phyloP scores from a whole-genome alignment of 176 grass and related monocot genomes.

The Ampelocalamus luodianensis region DNA sequence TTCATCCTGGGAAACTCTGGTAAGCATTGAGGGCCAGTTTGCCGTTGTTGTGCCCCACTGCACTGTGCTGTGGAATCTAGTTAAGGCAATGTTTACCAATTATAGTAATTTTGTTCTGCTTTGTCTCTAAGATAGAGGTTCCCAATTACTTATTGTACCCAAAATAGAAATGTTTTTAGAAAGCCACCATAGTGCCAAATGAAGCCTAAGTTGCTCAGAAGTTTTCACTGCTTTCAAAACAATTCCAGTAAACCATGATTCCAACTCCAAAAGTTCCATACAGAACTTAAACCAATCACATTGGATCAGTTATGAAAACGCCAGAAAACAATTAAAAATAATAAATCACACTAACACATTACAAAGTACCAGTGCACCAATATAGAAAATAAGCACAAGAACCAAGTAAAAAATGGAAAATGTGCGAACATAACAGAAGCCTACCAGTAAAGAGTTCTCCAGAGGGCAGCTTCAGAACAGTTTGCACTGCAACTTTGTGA shows the following conservation, averaged over 20 bases:
- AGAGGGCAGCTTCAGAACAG: constrained; percentile 74
- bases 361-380: background rate
- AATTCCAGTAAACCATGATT: constrained; percentile 13
- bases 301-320: background rate
- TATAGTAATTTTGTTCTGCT: background rate
- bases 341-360: constrained; percentile 1
- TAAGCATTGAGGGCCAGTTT: background rate
- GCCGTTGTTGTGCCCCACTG: background rate
- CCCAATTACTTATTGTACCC: background rate
- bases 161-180: background rate
- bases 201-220: constrained; percentile 2
- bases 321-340: constrained; percentile 8
- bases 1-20: background rate
- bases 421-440: constrained; percentile 15
- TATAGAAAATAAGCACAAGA: constrained; percentile 23
- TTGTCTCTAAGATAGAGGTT: background rate
- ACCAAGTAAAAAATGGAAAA: constrained; percentile 29
- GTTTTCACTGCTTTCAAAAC: background rate
- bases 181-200: background rate
- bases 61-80: background rate
- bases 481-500: constrained; percentile 88
- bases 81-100: background rate
- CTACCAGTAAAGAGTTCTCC: constrained; percentile 91
- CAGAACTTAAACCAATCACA: background rate
- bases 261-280: constrained; percentile 7